Percentiles rank a stretch among this genome's conserved stretches.
Conservation (phyloP, 495 filamentous ascomycete genomes). For the Xylaria telfairii region DNA sequence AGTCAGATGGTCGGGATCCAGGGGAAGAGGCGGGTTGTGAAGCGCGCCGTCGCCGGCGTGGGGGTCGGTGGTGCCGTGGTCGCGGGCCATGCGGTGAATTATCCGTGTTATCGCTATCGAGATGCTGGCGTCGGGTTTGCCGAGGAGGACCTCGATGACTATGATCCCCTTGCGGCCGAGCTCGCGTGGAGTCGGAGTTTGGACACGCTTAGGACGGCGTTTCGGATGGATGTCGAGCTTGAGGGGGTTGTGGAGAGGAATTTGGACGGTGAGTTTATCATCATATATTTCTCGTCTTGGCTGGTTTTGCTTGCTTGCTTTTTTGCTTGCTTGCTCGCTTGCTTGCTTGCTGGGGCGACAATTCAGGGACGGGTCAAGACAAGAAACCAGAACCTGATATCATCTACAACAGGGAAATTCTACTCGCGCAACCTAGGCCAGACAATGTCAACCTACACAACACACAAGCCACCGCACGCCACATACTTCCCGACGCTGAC, state of each 20-base stretch:
- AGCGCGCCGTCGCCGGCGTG: constrained; percentile 62
- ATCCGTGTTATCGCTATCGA: constrained; percentile 51
- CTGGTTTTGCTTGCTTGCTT: neutral
- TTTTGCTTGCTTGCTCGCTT: neutral
- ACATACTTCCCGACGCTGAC: constrained; percentile 58
- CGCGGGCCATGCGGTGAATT: constrained; percentile 33
- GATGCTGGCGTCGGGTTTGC: constrained; percentile 57
- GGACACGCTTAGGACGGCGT: constrained; percentile 55
- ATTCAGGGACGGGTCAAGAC: neutral
- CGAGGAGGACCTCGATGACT: constrained; percentile 58
- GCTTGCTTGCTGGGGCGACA: neutral
- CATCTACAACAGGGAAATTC: constrained; percentile 49
- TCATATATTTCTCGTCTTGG: constrained; percentile 4
- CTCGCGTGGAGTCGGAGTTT: constrained; percentile 59
- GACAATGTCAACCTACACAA: constrained; percentile 61
- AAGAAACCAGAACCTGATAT: neutral
- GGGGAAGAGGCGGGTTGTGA: constrained; percentile 59
- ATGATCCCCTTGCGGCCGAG: constrained; percentile 51
- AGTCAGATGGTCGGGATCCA: constrained; percentile 68
- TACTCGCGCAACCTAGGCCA: constrained; percentile 51
- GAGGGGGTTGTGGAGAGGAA: constrained; percentile 67
- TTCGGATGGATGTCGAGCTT: constrained; percentile 63
- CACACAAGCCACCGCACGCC: constrained; percentile 57
- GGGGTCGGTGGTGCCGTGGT: constrained; percentile 58
- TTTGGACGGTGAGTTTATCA: constrained; percentile 57